These are phyloP conservation scores for Populus deltoides DNA, from an alignment of 345 rosid genomes.

Conservation along the genomic window DNA sequence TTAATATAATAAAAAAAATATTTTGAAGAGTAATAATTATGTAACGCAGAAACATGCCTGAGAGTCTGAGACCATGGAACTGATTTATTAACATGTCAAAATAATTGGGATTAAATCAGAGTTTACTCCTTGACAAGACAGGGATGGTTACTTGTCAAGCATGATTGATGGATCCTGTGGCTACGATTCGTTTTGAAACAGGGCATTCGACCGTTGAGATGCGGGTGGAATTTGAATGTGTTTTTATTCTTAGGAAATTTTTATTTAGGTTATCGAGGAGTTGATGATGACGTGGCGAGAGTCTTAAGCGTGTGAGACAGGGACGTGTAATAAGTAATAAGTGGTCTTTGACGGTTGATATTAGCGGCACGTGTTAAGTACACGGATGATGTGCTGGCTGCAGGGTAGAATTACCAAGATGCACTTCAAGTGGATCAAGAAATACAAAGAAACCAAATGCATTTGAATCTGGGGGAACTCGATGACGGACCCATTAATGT, in stretches of 20 bases:
- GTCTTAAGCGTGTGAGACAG: constrained; percentile 28
- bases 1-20: too few species aligned
- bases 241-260: background rate
- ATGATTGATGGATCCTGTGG: constrained; percentile 38
- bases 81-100: background rate
- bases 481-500: too few species aligned
- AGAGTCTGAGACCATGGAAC: background rate
- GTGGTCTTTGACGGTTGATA: background rate
- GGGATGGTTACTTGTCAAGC: constrained; percentile 19
- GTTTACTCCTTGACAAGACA: background rate
- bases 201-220: constrained; percentile 51
- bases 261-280: constrained; percentile 7
- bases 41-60: too few species aligned
- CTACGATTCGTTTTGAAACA: constrained; percentile 10
- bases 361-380: background rate
- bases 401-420: background rate
- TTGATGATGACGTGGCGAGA: constrained; percentile 24
- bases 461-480: background rate
- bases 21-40: too few species aligned
- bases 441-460: background rate
- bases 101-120: background rate
- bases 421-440: background rate
- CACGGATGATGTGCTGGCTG: background rate
- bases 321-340: background rate
- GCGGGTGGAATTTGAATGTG: constrained; percentile 34